A percentile compares a stretch with the other conserved stretches of the same genome.
These are phyloP conservation scores for Anisodus tanguticus DNA, from an alignment of 257 asterid genomes.

Conservation along the genomic window DNA sequence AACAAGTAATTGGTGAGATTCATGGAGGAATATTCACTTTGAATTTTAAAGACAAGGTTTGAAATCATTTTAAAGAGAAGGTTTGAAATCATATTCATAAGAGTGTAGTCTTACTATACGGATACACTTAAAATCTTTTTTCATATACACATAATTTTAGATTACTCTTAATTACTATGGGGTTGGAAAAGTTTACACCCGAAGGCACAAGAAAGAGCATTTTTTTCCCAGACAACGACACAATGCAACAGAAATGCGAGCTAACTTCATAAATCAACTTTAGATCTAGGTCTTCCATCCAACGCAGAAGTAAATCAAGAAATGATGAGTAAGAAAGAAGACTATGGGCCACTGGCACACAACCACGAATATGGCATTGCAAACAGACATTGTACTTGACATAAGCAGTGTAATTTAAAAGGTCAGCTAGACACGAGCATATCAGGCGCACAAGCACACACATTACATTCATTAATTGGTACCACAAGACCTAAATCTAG, in stretches of 20 bases:
- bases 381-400: not conserved
- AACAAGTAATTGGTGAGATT: not conserved
- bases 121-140: too few relatives aligned
- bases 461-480: not conserved
- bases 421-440: not conserved
- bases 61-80: too few relatives aligned
- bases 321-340: not conserved
- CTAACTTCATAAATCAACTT: not conserved
- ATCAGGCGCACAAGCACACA: conserved; percentile 3
- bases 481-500: not conserved
- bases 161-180: too few relatives aligned
- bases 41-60: too few relatives aligned
- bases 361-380: not conserved
- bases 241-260: not conserved
- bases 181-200: too few relatives aligned
- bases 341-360: not conserved
- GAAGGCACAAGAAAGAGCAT: not conserved
- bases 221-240: not conserved
- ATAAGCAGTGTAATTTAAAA: not conserved
- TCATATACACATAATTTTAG: too few relatives aligned
- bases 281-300: not conserved
- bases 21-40: not conserved
- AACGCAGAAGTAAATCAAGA: not conserved
- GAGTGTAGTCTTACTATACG: too few relatives aligned
- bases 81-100: too few relatives aligned